Evolutionary conservation across 441 rosid species (phyloP).

Genomic region (Manihot esculenta): DNA sequence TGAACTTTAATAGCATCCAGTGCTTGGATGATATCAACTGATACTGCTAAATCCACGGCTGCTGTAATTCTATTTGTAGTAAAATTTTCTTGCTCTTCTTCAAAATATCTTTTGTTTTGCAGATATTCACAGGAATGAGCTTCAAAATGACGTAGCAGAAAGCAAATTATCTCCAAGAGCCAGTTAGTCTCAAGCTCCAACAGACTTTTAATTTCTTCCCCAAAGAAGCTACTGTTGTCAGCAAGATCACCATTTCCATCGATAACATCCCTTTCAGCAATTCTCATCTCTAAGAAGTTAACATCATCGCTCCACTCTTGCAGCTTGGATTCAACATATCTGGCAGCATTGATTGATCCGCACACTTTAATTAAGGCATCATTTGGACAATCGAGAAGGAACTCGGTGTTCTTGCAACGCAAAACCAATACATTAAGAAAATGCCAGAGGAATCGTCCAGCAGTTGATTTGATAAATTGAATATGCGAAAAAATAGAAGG

Average conservation of each 20-base stretch:
- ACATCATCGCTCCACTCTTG: conserved; percentile 81
- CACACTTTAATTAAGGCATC: conserved; percentile 49
- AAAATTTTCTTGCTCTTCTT: conserved; percentile 28
- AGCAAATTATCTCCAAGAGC: conserved; percentile 63
- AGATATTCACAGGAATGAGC: conserved; percentile 44
- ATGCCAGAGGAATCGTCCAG: conserved; percentile 67
- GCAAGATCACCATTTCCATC: conserved; percentile 13
- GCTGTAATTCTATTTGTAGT: conserved; percentile 14
- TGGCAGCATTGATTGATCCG: conserved; percentile 64
- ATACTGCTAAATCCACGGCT: conserved; percentile 25
- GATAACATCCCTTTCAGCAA: conserved; percentile 34
- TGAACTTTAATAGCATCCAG: conserved; percentile 53
- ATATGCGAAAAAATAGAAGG: conserved; percentile 43
- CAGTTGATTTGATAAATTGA: conserved; percentile 58
- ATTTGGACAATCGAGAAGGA: conserved; percentile 31
- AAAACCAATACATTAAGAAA: conserved; percentile 50
- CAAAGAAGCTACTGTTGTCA: conserved; percentile 47
- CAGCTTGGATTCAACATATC: conserved; percentile 60
- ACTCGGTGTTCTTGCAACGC: conserved; percentile 48
- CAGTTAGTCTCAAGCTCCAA: conserved; percentile 62
- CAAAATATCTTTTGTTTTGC: conserved; percentile 29
- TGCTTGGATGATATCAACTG: conserved; percentile 46
- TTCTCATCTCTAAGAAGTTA: conserved; percentile 58
- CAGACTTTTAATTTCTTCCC: conserved; percentile 62
- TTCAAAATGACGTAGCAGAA: conserved; percentile 60